Percentiles rank a stretch among this genome's conserved stretches.
phyloP scores from a whole-genome alignment of 2,329 filamentous ascomycete species.

The Chrysoporthe cubensis region DNA sequence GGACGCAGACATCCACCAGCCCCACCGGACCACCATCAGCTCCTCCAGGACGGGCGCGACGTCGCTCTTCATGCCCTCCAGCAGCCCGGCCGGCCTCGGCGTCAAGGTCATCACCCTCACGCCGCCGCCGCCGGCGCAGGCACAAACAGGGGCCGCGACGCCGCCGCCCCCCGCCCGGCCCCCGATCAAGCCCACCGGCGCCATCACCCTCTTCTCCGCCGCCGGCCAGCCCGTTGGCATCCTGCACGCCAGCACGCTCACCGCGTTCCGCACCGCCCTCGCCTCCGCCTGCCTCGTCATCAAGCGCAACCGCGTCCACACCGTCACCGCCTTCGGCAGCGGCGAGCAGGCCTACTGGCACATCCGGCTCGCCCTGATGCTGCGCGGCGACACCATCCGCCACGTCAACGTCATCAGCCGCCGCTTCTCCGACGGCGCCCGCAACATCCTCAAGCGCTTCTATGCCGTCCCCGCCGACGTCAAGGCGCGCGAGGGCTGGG shows the following conservation, averaged over 20 bases:
- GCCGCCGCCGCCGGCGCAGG: conserved; percentile 36
- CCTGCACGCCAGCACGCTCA: conserved; percentile 74
- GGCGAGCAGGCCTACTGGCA: conserved; percentile 96
- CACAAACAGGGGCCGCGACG: too few species aligned
- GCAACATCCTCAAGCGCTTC: conserved; percentile 54
- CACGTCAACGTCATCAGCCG: conserved; percentile 85
- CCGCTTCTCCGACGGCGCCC: conserved; percentile 63
- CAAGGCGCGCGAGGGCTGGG: conserved; percentile 65
- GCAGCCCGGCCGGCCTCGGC: conserved; percentile 64
- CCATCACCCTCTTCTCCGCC: conserved; percentile 69
- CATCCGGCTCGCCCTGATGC: conserved; percentile 78
- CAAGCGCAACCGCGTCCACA: conserved; percentile 71
- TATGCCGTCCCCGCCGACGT: conserved; percentile 45
- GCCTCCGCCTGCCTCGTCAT: conserved; percentile 68
- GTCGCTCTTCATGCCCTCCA: conserved; percentile 77
- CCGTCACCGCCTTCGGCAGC: conserved; percentile 82
- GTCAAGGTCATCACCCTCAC: conserved; percentile 74
- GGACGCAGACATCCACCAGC: conserved; percentile 56
- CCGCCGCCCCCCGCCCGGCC: conserved; percentile 36
- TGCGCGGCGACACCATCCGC: conserved; percentile 72
- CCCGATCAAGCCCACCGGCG: conserved; percentile 60
- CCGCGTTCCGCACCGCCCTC: conserved; percentile 79
- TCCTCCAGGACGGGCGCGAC: conserved; percentile 56
- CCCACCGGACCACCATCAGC: conserved; percentile 54
- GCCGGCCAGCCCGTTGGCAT: conserved; percentile 68